Percentiles rank a stretch among this genome's conserved stretches.
Conservation (phyloP, 257 asterid genomes). For the Parsonsia alboflavescens region DNA sequence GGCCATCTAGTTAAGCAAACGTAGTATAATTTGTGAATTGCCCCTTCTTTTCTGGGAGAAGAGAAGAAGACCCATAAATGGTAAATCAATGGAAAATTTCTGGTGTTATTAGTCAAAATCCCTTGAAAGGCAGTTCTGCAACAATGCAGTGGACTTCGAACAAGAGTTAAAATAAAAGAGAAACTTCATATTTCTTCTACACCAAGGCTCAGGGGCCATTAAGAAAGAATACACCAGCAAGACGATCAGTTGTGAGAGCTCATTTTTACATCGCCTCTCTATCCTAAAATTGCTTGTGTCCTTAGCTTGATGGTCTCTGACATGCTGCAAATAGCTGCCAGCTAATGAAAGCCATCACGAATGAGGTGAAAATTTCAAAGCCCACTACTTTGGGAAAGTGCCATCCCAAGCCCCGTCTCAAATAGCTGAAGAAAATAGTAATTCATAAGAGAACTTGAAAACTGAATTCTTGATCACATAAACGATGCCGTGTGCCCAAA, state of each 20-base stretch:
- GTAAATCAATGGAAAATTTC: background rate
- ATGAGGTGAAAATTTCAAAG: constrained; percentile 74
- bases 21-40: no score
- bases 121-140: constrained; percentile 1
- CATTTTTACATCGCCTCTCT: background rate
- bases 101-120: background rate
- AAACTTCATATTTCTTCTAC: background rate
- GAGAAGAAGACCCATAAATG: background rate
- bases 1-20: no score
- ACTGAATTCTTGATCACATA: background rate
- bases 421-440: constrained; percentile 47
- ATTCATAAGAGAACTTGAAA: background rate
- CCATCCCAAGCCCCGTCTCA: constrained; percentile 85
- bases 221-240: background rate
- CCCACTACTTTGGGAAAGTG: constrained; percentile 79
- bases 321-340: constrained; percentile 89
- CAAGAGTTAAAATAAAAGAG: background rate
- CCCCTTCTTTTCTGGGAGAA: no score
- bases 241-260: background rate
- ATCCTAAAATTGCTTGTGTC: background rate
- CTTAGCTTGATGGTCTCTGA: constrained; percentile 74
- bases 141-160: background rate
- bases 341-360: constrained; percentile 86
- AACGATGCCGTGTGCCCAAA: background rate
- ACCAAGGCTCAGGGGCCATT: background rate